Conservation (phyloP, 2,329 filamentous ascomycete genomes). For the Pseudogymnoascus sp. region DNA sequence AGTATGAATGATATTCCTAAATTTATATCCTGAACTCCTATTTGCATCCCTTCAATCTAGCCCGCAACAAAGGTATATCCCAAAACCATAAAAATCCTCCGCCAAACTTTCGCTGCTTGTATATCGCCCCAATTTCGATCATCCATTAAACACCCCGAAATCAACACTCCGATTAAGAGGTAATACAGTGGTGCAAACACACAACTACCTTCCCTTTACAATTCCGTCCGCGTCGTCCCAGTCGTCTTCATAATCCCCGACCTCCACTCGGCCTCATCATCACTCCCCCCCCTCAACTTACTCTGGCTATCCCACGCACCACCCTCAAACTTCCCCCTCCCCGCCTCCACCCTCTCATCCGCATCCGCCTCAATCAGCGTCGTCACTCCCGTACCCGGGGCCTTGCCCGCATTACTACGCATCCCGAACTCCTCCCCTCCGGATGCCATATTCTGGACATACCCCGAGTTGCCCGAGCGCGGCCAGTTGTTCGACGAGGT, state of each 20-base stretch:
- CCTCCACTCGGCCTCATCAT: slow-evolving; percentile 13
- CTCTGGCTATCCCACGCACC: slow-evolving; percentile 14
- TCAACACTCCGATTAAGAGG: background rate
- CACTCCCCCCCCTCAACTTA: slow-evolving; percentile 10
- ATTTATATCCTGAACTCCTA: background rate
- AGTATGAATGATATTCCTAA: background rate
- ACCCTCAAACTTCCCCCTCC: slow-evolving; percentile 13
- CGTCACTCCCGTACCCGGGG: background rate
- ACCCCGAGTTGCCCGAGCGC: background rate
- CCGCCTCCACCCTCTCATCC: slow-evolving; percentile 13
- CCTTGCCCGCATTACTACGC: background rate
- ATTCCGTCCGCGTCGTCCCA: slow-evolving; percentile 13
- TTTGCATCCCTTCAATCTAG: background rate
- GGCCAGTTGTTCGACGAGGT: background rate
- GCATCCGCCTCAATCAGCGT: slow-evolving; percentile 11
- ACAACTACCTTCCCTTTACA: slow-evolving; percentile 13
- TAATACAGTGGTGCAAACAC: background rate
- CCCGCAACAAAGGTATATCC: background rate
- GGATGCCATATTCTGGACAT: background rate
- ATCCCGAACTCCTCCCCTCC: background rate
- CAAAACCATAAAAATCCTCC: background rate
- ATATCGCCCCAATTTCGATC: background rate
- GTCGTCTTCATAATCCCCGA: slow-evolving; percentile 14
- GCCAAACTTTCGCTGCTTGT: background rate
- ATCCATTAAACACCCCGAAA: background rate